Evolutionary conservation across 2,329 filamentous ascomycete species (phyloP).

Genomic region (Calonectria naviculata): DNA sequence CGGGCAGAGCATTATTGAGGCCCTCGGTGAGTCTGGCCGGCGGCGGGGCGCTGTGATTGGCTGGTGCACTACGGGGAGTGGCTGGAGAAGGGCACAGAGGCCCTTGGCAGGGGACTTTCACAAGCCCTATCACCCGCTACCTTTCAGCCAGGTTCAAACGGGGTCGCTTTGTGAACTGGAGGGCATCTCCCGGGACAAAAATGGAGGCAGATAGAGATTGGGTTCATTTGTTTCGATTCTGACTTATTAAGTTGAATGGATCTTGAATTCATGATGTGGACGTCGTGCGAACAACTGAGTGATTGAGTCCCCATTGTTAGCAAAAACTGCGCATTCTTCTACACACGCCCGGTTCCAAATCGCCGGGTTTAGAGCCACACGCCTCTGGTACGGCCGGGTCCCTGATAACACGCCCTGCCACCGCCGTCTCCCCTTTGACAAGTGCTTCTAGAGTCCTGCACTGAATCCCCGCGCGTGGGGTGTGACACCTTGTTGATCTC

Average conservation of each 20-base stretch:
- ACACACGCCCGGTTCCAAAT: neutral
- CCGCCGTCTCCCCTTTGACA: neutral
- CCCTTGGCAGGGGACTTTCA: neutral
- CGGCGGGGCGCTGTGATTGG: neutral
- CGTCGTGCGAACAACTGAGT: neutral
- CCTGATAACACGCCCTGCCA: constrained; percentile 6
- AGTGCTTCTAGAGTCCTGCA: neutral
- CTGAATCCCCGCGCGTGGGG: constrained; percentile 12
- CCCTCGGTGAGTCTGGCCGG: neutral
- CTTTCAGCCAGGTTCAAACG: neutral
- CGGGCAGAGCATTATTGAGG: neutral
- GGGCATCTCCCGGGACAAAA: neutral
- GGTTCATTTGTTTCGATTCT: neutral
- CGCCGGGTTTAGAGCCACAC: neutral
- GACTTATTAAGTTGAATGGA: neutral
- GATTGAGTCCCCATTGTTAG: constrained; percentile 1
- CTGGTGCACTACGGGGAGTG: neutral
- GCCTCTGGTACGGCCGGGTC: neutral
- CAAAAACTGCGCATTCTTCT: neutral
- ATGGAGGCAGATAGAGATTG: too few species aligned
- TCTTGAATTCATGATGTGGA: neutral
- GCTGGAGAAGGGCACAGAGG: neutral
- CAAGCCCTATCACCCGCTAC: neutral
- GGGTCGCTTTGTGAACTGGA: neutral
- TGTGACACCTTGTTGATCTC: neutral